These are phyloP conservation scores for Podila horticola DNA, from an alignment of 192 early-diverging fungal genomes.

Conservation along the genomic window DNA sequence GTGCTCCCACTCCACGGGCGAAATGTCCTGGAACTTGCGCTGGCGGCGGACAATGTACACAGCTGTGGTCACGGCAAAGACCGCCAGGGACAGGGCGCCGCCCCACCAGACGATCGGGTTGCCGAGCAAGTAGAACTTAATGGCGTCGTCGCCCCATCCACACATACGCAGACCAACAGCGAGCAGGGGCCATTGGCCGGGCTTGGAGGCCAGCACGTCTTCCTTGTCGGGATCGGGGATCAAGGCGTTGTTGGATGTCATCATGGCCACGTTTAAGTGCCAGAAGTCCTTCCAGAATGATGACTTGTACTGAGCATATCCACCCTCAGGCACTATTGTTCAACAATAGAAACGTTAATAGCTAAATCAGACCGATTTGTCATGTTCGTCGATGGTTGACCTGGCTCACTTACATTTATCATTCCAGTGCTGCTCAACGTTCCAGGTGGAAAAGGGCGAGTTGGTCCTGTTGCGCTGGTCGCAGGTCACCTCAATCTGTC, in stretches of 20 bases:
- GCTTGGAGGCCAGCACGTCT: constrained; percentile 81
- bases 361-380: background rate
- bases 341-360: background rate
- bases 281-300: constrained; percentile 87
- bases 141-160: constrained; percentile 82
- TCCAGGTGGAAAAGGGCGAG: constrained; percentile 88
- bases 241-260: constrained; percentile 95
- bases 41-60: constrained; percentile 73
- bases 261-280: constrained; percentile 95
- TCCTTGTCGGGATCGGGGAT: constrained; percentile 93
- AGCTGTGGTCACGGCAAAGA: constrained; percentile 51
- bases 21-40: constrained; percentile 69
- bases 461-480: constrained; percentile 69
- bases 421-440: constrained; percentile 90
- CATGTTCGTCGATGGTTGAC: too few relatives aligned
- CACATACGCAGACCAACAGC: constrained; percentile 93
- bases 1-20: constrained; percentile 67
- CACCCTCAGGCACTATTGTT: constrained; percentile 76
- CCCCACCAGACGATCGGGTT: constrained; percentile 96
- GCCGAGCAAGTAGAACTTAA: constrained; percentile 96
- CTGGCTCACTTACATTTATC: constrained; percentile 61
- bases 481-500: constrained; percentile 92
- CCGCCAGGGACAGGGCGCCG: constrained; percentile 61
- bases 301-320: constrained; percentile 69
- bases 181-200: constrained; percentile 91